Evolutionary conservation across 2,329 filamentous ascomycete genomes (phyloP).

Genomic region (Trichocomaceae sp.): DNA sequence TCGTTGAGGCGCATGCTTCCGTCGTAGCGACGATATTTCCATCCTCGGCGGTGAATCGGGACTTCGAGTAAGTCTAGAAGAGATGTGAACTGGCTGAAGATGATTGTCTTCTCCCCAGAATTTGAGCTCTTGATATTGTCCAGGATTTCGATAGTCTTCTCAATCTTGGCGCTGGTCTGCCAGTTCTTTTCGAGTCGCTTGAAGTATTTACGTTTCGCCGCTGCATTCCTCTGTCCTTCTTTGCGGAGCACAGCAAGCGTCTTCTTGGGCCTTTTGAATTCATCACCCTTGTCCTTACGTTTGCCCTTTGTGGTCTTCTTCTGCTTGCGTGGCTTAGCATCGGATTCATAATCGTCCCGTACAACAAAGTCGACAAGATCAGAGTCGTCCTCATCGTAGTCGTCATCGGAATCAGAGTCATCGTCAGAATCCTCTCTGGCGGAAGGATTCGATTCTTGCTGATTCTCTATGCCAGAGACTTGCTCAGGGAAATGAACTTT

Average conservation of each 20-base stretch:
- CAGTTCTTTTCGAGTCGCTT: conserved; percentile 61
- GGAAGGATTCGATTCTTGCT: neutral
- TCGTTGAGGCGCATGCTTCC: conserved; percentile 63
- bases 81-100: conserved; percentile 77
- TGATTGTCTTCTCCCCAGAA: conserved; percentile 65
- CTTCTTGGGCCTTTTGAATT: conserved; percentile 43
- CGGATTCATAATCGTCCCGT: conserved; percentile 20
- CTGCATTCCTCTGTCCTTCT: conserved; percentile 57
- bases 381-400: conserved; percentile 23
- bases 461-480: conserved; percentile 18
- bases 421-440: conserved; percentile 34
- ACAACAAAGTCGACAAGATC: conserved; percentile 12
- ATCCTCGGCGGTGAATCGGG: conserved; percentile 54
- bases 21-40: conserved; percentile 64
- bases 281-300: conserved; percentile 31
- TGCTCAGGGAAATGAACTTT: conserved; percentile 60
- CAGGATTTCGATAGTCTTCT: conserved; percentile 61
- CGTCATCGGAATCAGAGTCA: conserved; percentile 24
- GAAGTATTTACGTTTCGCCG: conserved; percentile 63
- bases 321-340: conserved; percentile 5
- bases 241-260: conserved; percentile 62
- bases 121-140: conserved; percentile 42
- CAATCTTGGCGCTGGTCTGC: conserved; percentile 68
- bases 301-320: conserved; percentile 11
- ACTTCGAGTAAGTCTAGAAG: conserved; percentile 72